Conservation (phyloP, 164 flowering plant genomes). For the Kalanchoe fedtschenkoi region DNA sequence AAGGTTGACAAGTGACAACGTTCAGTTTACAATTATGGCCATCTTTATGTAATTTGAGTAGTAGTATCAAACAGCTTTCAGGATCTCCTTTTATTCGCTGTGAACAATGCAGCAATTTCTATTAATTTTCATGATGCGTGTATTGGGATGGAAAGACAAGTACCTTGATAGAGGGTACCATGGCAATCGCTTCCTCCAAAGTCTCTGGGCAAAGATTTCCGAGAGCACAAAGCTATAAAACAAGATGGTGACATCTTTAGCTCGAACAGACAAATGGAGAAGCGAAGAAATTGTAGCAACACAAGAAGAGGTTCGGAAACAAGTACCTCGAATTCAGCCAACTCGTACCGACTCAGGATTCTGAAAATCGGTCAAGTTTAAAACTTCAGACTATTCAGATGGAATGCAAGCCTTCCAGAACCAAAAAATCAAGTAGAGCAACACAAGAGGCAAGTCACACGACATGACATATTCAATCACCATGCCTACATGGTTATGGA, state of each 20-base stretch:
- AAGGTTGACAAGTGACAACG: too few species aligned
- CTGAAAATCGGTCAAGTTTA: conserved; percentile 55
- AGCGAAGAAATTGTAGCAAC: neutral
- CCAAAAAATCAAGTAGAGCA: neutral
- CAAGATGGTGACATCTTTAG: neutral
- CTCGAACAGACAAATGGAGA: neutral
- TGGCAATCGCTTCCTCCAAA: conserved; percentile 92
- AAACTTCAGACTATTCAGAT: neutral
- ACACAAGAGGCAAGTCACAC: neutral
- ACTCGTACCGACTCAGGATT: conserved; percentile 74
- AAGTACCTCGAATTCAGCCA: conserved; percentile 91
- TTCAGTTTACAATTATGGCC: too few species aligned
- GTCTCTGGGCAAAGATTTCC: conserved; percentile 98
- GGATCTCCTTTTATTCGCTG: neutral
- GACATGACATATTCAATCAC: too few species aligned
- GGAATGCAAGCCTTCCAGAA: too few species aligned
- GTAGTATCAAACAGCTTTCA: too few species aligned
- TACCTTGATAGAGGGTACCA: conserved; percentile 98
- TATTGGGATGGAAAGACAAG: neutral
- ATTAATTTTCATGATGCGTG: neutral
- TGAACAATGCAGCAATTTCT: too few species aligned
- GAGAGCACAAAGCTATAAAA: conserved; percentile 85
- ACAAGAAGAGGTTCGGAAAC: neutral
- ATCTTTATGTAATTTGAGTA: too few species aligned
- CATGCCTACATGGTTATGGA: too few species aligned